Evolutionary conservation across 345 rosid genomes (phyloP), one percentile per base, ranked within the genome.

Genomic region (Boechera divaricarpa): DNA sequence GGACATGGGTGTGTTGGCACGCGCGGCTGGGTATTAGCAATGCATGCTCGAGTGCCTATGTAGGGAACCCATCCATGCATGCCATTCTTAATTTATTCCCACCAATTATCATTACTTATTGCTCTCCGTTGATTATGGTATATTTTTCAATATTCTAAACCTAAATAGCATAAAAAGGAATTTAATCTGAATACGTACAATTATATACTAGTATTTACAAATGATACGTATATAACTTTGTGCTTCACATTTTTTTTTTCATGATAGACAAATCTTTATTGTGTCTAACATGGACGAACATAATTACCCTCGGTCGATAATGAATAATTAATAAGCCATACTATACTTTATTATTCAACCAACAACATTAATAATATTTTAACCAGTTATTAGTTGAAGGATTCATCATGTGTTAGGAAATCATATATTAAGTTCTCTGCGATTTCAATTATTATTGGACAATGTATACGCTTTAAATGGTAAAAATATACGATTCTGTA

Each of bases 11-110:
- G 67, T 41, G 36, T 59, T 36, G 48, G 72, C 81, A 77, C 26
- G 81, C 81, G 73, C 31, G 54, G 77, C 62, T 71, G 67, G 63
- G 72, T 64, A 21, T 57, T 77, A 65, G 67, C 77, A 71, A 53
- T 70, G 76, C 80, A 77, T 55, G 80, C 80, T 77, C 66, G 59
- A 77, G 80, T 77, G 80, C 71, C 52, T 65, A 57, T 77, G 72
- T 56, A 57, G 67, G 67, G 76, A 77, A 65, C 68, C 77, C 73
- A 71, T 77, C 54, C 31, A 48, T 77, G 80, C 80, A 70, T 77
- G 72, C 81, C 54, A 71, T 39, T 48, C 55, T 77, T 64, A 77
- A 29, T 63, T 26, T n/a, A 47, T 61, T 51, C 62, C 65, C 80
- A 62, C 75, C 36, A 71, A 48, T 57, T 63, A 63, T 63, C 70